phyloP scores from a whole-genome alignment of 2,329 filamentous ascomycete species.

The Cladosporium sp. region DNA sequence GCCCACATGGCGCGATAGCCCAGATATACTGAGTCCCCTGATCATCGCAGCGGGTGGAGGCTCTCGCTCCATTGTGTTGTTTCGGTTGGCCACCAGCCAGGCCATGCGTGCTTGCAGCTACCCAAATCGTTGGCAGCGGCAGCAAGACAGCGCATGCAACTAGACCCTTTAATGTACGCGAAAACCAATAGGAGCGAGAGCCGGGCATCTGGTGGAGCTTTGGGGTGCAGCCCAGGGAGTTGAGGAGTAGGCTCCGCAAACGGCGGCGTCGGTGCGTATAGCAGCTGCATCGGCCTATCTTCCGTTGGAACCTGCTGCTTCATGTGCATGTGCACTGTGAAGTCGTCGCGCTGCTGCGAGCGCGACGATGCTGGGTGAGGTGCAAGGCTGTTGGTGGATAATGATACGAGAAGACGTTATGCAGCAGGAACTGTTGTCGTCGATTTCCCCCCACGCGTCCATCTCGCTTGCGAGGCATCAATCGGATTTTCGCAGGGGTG shows the following conservation, averaged over 20 bases:
- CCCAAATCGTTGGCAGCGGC: background rate
- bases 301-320: constrained; percentile 13
- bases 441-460: constrained; percentile 7
- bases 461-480: constrained; percentile 14
- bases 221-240: constrained; percentile 4
- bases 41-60: background rate
- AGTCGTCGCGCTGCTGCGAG: constrained; percentile 12
- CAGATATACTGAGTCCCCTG: constrained; percentile 9
- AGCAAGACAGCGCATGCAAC: constrained; percentile 13
- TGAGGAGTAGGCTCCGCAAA: constrained; percentile 13
- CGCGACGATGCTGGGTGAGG: background rate
- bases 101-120: background rate
- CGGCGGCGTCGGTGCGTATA: background rate
- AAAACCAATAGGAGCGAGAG: constrained; percentile 9
- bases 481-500: constrained; percentile 17
- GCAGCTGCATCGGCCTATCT: background rate
- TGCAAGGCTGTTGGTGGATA: background rate
- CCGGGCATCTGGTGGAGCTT: constrained; percentile 13
- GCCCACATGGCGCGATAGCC: constrained; percentile 2
- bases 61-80: background rate
- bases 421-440: constrained; percentile 14
- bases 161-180: constrained; percentile 1
- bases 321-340: constrained; percentile 12
- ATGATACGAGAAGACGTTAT: background rate
- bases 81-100: constrained; percentile 4